phyloP scores from a whole-genome alignment of 1,284 basidiomycete species.

The Apiotrichum gracile region DNA sequence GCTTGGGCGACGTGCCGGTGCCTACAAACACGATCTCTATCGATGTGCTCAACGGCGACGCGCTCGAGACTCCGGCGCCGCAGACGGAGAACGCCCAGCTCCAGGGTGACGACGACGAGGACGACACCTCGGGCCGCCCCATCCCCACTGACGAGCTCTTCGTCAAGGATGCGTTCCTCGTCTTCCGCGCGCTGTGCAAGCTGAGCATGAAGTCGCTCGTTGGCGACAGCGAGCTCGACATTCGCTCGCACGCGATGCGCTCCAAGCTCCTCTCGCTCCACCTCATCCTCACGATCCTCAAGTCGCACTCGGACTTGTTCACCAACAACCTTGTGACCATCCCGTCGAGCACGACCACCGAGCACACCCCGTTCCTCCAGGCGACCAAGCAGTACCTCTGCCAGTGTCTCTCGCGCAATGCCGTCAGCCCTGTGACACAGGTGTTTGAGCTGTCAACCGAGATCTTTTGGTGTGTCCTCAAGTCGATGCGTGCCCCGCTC shows the following conservation, averaged over 20 bases:
- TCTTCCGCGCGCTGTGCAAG: slow-evolving; percentile 92
- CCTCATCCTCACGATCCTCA: slow-evolving; percentile 83
- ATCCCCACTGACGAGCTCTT: slow-evolving; percentile 63
- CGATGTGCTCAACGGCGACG: slow-evolving; percentile 38
- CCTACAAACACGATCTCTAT: slow-evolving; percentile 33
- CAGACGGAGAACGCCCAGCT: background rate
- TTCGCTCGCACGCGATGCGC: slow-evolving; percentile 91
- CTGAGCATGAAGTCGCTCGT: slow-evolving; percentile 95
- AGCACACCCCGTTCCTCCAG: slow-evolving; percentile 81
- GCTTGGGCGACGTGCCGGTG: slow-evolving; percentile 14
- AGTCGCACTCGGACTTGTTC: slow-evolving; percentile 83
- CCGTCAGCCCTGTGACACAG: slow-evolving; percentile 88
- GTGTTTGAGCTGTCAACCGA: slow-evolving; percentile 98
- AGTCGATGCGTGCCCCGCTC: slow-evolving; percentile 88
- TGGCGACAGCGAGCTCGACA: slow-evolving; percentile 84
- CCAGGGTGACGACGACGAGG: slow-evolving; percentile 23
- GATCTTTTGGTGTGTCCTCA: slow-evolving; percentile 94
- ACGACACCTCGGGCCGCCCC: slow-evolving; percentile 35
- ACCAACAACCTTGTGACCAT: slow-evolving; percentile 79
- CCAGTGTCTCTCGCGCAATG: slow-evolving; percentile 86
- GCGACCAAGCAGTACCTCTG: slow-evolving; percentile 94
- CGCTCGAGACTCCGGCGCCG: slow-evolving; percentile 29
- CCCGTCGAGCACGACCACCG: slow-evolving; percentile 76
- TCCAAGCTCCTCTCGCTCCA: slow-evolving; percentile 90
- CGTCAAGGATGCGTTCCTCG: slow-evolving; percentile 92